These are phyloP conservation scores for Mycena latifolia DNA, from an alignment of 768 basidiomycete species.

Conservation along the genomic window DNA sequence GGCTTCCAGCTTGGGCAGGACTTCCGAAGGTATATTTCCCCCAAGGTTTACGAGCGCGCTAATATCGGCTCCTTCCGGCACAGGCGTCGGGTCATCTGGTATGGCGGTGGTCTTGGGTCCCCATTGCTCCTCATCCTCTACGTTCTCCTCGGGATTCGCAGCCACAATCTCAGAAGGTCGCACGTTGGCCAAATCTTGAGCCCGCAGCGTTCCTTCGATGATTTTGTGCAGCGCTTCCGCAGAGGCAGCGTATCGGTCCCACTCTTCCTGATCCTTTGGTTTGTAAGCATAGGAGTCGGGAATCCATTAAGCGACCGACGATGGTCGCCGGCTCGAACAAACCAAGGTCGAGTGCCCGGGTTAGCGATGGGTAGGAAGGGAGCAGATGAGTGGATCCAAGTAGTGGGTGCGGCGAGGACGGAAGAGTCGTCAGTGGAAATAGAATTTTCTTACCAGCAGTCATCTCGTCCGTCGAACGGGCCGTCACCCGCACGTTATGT, in stretches of 20 bases:
- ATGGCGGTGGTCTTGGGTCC: conserved; percentile 40
- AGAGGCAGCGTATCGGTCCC: background rate
- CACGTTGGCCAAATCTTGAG: background rate
- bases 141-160: background rate
- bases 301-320: conserved; percentile 1
- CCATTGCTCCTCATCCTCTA: conserved; percentile 25
- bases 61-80: conserved; percentile 10
- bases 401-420: conserved; percentile 2
- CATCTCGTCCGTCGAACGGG: background rate
- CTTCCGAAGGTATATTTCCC: conserved; percentile 29
- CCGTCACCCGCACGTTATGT: background rate
- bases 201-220: background rate
- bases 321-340: conserved; percentile 1
- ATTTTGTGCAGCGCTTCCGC: too few relatives aligned
- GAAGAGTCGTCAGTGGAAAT: conserved; percentile 8
- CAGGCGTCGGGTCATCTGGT: conserved; percentile 24
- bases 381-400: background rate
- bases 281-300: background rate
- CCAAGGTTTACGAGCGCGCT: conserved; percentile 33
- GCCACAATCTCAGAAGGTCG: background rate
- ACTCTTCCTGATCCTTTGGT: background rate
- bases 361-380: background rate
- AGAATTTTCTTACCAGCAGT: background rate
- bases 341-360: background rate
- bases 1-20: conserved; percentile 9